Percentiles rank a stretch among this genome's conserved stretches.
These are phyloP conservation scores for Meripilus lineatus DNA, from an alignment of 1,284 basidiomycete genomes.

Conservation along the genomic window DNA sequence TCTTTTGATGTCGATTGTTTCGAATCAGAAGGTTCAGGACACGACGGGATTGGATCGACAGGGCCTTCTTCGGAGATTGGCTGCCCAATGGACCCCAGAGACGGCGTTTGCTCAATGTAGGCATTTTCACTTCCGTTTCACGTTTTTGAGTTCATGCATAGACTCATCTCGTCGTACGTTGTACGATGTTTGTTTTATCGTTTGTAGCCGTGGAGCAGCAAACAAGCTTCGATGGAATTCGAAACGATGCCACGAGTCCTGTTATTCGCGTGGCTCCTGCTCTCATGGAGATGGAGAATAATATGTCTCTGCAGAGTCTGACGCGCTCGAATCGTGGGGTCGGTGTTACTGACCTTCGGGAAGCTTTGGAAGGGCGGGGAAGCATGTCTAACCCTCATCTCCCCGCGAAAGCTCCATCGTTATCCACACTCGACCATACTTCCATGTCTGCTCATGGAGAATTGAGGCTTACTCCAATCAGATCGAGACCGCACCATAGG, in stretches of 20 bases:
- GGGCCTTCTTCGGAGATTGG: constrained; percentile 48
- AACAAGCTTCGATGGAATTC: constrained; percentile 50
- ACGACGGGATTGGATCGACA: constrained; percentile 60
- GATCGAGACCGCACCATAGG: constrained; percentile 52
- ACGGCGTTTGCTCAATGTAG: constrained; percentile 73
- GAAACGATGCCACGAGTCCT: constrained; percentile 63
- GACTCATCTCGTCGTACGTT: too few relatives aligned
- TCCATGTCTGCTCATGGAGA: constrained; percentile 46
- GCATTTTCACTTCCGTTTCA: constrained; percentile 22
- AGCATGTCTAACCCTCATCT: constrained; percentile 75
- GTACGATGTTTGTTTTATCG: neutral
- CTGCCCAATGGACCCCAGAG: constrained; percentile 67
- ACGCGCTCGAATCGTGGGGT: constrained; percentile 70
- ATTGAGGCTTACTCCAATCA: constrained; percentile 33
- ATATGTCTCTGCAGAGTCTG: constrained; percentile 77
- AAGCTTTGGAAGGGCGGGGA: constrained; percentile 78
- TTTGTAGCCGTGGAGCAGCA: constrained; percentile 54
- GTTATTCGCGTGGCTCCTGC: constrained; percentile 76
- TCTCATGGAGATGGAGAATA: constrained; percentile 88
- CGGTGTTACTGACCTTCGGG: constrained; percentile 81
- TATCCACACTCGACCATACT: constrained; percentile 70
- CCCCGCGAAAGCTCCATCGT: constrained; percentile 51
- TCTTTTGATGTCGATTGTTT: constrained; percentile 49
- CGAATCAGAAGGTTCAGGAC: constrained; percentile 49
- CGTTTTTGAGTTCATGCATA: neutral